Conservation (phyloP, 1,284 basidiomycete species). For the Inonotus hispidus region DNA sequence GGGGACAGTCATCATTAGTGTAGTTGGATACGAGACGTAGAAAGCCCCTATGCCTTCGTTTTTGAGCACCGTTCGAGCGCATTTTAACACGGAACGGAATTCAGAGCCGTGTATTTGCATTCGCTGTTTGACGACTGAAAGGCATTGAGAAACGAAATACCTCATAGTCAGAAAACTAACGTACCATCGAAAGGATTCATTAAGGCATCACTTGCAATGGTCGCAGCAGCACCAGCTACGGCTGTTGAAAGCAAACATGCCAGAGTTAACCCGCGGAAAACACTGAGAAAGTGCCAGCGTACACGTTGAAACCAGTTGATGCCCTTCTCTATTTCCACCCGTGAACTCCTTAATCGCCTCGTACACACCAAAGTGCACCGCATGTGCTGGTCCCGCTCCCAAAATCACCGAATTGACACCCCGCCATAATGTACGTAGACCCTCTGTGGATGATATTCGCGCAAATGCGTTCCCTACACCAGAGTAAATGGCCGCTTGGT, state of each 20-base stretch:
- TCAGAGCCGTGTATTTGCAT: slow-evolving; percentile 96
- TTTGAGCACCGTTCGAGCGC: slow-evolving; percentile 79
- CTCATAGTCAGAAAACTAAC: slow-evolving; percentile 24
- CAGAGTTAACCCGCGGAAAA: neutral
- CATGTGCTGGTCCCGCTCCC: slow-evolving; percentile 97
- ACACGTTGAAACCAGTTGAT: slow-evolving; percentile 82
- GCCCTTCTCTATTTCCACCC: slow-evolving; percentile 80
- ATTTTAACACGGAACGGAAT: slow-evolving; percentile 79
- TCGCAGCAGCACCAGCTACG: slow-evolving; percentile 90
- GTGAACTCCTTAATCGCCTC: slow-evolving; percentile 92
- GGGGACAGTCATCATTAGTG: slow-evolving; percentile 93
- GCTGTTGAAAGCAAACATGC: slow-evolving; percentile 40
- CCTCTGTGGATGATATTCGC: slow-evolving; percentile 91
- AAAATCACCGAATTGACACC: slow-evolving; percentile 97
- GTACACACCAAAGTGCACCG: slow-evolving; percentile 96
- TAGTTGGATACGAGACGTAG: slow-evolving; percentile 98
- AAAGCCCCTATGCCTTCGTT: slow-evolving; percentile 89
- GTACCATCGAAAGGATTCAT: slow-evolving; percentile 99
- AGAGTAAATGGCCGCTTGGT: slow-evolving; percentile 82
- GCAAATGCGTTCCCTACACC: slow-evolving; percentile 85
- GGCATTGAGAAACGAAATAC: slow-evolving; percentile 15
- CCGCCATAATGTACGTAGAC: slow-evolving; percentile 87
- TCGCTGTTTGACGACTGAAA: slow-evolving; percentile 80
- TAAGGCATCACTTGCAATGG: slow-evolving; percentile 92
- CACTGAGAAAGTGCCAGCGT: slow-evolving; percentile 26